These are phyloP conservation scores for Nakazawaea wickerhamii DNA, from an alignment of 805 yeast species.

Conservation along the genomic window DNA sequence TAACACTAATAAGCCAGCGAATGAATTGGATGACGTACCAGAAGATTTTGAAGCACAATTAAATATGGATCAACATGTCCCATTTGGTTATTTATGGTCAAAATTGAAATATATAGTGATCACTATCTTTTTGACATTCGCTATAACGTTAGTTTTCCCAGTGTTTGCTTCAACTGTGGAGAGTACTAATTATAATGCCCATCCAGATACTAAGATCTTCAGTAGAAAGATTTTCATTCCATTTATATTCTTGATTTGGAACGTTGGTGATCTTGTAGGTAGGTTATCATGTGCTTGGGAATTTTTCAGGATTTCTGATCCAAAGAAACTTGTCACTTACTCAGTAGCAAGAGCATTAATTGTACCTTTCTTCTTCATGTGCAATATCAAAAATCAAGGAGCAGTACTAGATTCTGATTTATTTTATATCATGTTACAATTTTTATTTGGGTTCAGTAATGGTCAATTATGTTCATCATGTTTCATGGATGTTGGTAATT, in stretches of 20 bases:
- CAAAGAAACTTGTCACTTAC: slow-evolving; percentile 43
- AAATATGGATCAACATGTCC: slow-evolving; percentile 34
- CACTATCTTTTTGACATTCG: slow-evolving; percentile 69
- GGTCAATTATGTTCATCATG: slow-evolving; percentile 81
- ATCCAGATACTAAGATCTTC: slow-evolving; percentile 31
- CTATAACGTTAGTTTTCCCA: slow-evolving; percentile 76
- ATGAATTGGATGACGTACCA: background rate
- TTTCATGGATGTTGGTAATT: slow-evolving; percentile 68
- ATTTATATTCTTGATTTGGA: slow-evolving; percentile 79
- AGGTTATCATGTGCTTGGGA: slow-evolving; percentile 58
- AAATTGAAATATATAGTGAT: slow-evolving; percentile 60
- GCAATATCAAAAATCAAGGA: slow-evolving; percentile 49
- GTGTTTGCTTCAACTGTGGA: slow-evolving; percentile 76
- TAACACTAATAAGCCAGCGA: background rate
- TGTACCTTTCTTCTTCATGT: slow-evolving; percentile 67
- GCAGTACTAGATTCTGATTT: slow-evolving; percentile 47
- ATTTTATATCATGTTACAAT: slow-evolving; percentile 64
- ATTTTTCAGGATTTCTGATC: slow-evolving; percentile 35
- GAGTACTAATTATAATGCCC: slow-evolving; percentile 35
- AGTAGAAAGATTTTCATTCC: slow-evolving; percentile 55
- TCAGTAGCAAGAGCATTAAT: slow-evolving; percentile 51
- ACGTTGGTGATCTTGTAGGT: slow-evolving; percentile 80
- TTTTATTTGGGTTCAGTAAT: slow-evolving; percentile 77
- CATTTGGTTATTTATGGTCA: slow-evolving; percentile 53
- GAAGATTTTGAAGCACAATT: slow-evolving; percentile 1